Conservation (phyloP, 176 grass and related monocot genomes). For the Raddia guianensis region DNA sequence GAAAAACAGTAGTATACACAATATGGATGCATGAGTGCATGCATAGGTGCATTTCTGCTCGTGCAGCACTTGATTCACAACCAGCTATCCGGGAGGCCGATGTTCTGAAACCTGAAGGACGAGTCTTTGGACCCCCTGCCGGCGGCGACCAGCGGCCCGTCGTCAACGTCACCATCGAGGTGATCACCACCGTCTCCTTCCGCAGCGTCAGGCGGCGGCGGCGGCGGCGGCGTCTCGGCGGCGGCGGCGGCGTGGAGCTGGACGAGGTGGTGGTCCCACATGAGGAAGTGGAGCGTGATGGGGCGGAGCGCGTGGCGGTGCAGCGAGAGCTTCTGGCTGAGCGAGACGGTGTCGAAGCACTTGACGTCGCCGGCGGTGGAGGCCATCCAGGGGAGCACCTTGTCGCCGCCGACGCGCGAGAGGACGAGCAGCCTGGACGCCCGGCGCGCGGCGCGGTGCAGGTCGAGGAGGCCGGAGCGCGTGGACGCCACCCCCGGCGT, state of each 20-base stretch:
- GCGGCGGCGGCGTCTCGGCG: neutral
- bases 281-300: constrained; percentile 80
- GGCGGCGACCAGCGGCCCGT: constrained; percentile 34
- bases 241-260: neutral
- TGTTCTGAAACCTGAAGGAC: constrained; percentile 84
- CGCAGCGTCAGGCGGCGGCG: neutral
- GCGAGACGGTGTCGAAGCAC: constrained; percentile 94
- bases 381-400: constrained; percentile 84
- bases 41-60: neutral
- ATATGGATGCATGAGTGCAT: neutral
- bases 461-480: constrained; percentile 68
- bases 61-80: constrained; percentile 34
- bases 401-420: constrained; percentile 73
- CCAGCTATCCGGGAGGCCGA: constrained; percentile 82
- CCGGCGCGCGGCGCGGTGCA: constrained; percentile 57
- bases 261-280: constrained; percentile 56
- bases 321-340: constrained; percentile 94
- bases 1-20: neutral
- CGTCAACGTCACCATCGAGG: neutral
- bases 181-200: constrained; percentile 2
- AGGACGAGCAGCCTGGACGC: constrained; percentile 72
- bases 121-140: constrained; percentile 46
- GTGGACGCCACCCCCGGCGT: constrained; percentile 61
- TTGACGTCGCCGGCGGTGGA: constrained; percentile 73
- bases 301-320: constrained; percentile 88